Base-by-base conservation (phyloP, 495 filamentous ascomycete genomes). In the Trichoderma parareesei region DNA sequence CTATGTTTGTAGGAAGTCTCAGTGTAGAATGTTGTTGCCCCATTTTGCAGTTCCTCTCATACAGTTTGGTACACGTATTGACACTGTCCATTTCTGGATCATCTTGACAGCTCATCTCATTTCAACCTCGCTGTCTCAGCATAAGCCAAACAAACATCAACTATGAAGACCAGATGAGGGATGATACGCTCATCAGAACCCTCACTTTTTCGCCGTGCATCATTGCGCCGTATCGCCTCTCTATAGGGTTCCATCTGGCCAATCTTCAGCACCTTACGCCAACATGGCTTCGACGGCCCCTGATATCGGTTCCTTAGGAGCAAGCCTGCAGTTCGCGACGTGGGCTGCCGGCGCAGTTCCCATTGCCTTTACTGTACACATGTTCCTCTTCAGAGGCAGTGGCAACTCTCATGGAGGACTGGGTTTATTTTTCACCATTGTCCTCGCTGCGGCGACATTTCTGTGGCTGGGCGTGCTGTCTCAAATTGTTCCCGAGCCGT, bases 401-500 rank as follows among this genome's bases (percentile, higher is more conserved):
- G 27, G 11, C 3, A 57, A 37, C 37, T 9, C 3, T 13, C 37
- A 2, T 16, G 33, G 33, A 13, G 6, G 2, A 14, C 5, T 57
- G 5, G 27, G 53, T 2, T 9, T 57, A 14, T 10, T 3, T 3
- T 57, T 57, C 27, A 57, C 27, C 11, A 10, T 37, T 11, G 10
- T 57, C 6, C 53, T 57, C 37, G 53, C 53, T 2, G 53, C 27
- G 14, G 53, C 53, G 8, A 13, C 62, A 0, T 55, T 46, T 37
- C 44, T 64, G 5, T 64, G 63, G 82, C 68, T 79, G 10, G 67
- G 67, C 11, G 62, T 77, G 7, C 80, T 84, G 9, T 74, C 72
- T 38, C 63, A 75, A 64, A 67, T 78, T 67, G 87, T 91, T 49
- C 85, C 90, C 41, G 88, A 93, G 61, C 90, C 93, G 10, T 97